Evolutionary conservation across 306 rosid species (phyloP), one percentile per base, ranked within the genome.

Genomic region (Senna siamea): DNA sequence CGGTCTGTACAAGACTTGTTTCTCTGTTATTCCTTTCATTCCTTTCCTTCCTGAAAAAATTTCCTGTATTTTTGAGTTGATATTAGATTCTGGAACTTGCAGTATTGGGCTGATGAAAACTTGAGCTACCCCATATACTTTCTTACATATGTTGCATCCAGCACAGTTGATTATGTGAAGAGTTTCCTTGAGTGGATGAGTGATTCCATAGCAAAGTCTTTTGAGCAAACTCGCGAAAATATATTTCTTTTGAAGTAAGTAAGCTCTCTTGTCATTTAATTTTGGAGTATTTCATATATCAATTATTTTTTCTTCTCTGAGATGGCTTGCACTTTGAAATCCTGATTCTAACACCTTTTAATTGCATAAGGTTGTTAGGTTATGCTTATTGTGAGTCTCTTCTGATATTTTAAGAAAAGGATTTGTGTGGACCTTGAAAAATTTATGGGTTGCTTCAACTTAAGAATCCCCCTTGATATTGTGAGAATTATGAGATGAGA

Each of bases 151-250:
- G 95, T 94, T 80, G 80, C 99, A 78, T 84, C 96, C 55, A 94
- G 97, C 85, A 92, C 95, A 75, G 84, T 92, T 68, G 95, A 94
- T 85, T 94, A 87, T 38, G 88, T 92, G 75, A 89, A 88, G 85
- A 92, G 90, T 86, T 94, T 92, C 87, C 95, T 94, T 37, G 96
- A 94, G 85, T 94, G 97, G 99, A 94, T 94, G 99, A 94, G 97
- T 80, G 99, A 94, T 76, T 76, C 91, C 78, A 94, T 94, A 41
- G 92, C 96, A 18, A 94, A 94, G 85, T 92, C 99, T 69, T 94
- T 94, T 75, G 99, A 89, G 79, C 89, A 86, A 78, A 91, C 94
- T 60, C 90, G 99, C 72, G 96, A 92, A 70, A 94, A 94, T 84
- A 89, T 90, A 38, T 94, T 94, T 84, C 86, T 79, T 84, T 76